Percentiles rank a stretch among this genome's conserved stretches.
These are phyloP conservation scores for Dentiscutata heterogama DNA, from an alignment of 371 early-diverging fungal genomes.

Conservation along the genomic window DNA sequence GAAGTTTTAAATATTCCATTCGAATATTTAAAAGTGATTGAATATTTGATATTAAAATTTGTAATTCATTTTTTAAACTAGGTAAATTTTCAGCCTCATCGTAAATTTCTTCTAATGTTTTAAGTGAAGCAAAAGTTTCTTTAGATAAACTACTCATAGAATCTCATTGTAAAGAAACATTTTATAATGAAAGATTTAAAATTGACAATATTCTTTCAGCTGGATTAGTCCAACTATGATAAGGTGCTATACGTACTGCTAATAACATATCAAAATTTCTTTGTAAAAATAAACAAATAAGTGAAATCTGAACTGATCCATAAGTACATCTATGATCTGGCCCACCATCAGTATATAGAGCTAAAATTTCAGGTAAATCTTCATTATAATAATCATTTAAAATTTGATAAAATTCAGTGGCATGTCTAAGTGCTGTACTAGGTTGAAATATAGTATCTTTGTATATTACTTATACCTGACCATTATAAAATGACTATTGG, in stretches of 20 bases:
- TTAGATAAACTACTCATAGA: background rate
- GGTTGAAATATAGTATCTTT: conserved; percentile 1
- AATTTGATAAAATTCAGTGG: background rate
- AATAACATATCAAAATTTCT: background rate
- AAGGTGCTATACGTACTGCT: background rate
- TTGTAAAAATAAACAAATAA: background rate
- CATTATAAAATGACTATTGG: background rate
- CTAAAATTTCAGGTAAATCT: background rate
- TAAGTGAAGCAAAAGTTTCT: background rate
- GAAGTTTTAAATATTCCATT: background rate
- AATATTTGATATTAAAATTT: background rate
- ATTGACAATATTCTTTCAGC: background rate
- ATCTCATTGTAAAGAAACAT: background rate
- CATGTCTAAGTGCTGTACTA: background rate
- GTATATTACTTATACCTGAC: background rate
- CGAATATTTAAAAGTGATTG: background rate
- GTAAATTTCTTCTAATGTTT: background rate
- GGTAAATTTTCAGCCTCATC: background rate
- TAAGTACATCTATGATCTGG: background rate
- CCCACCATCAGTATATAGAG: background rate
- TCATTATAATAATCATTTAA: background rate
- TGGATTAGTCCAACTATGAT: background rate
- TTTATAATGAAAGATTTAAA: background rate
- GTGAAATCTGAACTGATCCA: background rate
- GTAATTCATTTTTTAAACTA: background rate